These are phyloP conservation scores for Scalesia atractyloides DNA, from an alignment of 129 eudicot species.

Conservation along the genomic window DNA sequence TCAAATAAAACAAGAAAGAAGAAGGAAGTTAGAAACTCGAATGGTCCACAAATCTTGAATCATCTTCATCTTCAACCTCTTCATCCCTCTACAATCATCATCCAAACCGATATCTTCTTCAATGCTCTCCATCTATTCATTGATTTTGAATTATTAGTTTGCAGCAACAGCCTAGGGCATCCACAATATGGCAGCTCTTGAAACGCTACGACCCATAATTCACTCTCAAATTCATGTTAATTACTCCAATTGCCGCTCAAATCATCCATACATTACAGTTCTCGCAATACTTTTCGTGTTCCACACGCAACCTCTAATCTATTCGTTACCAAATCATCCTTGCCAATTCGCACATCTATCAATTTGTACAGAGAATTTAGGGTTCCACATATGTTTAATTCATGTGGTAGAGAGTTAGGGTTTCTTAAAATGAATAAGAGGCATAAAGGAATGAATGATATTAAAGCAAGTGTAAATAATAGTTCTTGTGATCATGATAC, in stretches of 20 bases:
- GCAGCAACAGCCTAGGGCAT: no score
- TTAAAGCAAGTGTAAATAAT: constrained; percentile 54
- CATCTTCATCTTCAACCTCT: constrained; percentile 18
- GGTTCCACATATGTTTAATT: constrained; percentile 44
- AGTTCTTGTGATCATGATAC: constrained; percentile 50
- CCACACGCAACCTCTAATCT: constrained; percentile 30
- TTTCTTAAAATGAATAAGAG: constrained; percentile 28
- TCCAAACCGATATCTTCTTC: constrained; percentile 19
- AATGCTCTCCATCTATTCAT: background rate
- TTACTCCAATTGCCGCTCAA: constrained; percentile 1
- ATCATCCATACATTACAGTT: constrained; percentile 36
- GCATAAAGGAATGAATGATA: constrained; percentile 3
- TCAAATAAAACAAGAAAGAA: constrained; percentile 3
- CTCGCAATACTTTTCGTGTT: constrained; percentile 38
- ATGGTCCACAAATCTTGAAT: constrained; percentile 32
- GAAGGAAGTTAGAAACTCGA: background rate
- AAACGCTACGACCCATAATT: constrained; percentile 50
- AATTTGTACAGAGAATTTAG: constrained; percentile 6
- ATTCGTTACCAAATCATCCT: constrained; percentile 30
- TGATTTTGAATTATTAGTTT: no score
- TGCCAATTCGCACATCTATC: constrained; percentile 37
- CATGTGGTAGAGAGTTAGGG: constrained; percentile 42
- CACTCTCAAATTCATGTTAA: constrained; percentile 53
- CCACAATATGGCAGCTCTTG: constrained; percentile 43
- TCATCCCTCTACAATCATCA: constrained; percentile 12